These are phyloP conservation scores for Chrysoporthe deuterocubensis DNA, from an alignment of 2,329 filamentous ascomycete species.

Conservation along the genomic window DNA sequence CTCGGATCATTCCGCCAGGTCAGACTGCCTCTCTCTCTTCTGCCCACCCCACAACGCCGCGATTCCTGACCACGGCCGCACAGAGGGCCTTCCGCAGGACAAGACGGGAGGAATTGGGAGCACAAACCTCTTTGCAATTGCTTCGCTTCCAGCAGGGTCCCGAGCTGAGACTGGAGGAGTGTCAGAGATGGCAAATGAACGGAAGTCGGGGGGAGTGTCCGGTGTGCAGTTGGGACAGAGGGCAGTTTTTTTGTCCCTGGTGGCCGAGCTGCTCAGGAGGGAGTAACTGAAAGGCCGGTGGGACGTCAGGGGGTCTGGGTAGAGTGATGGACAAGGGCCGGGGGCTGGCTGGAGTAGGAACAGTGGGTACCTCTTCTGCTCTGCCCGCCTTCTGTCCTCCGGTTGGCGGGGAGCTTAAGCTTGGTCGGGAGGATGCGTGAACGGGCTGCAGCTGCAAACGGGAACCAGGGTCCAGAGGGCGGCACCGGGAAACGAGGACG, in stretches of 20 bases:
- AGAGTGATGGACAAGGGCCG: neutral
- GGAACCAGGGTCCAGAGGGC: neutral
- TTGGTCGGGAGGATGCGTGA: conserved; percentile 15
- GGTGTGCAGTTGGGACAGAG: conserved; percentile 27
- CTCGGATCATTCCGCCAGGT: conserved; percentile 1
- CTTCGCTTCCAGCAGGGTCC: conserved; percentile 19
- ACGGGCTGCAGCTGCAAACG: conserved; percentile 4
- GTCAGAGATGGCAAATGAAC: conserved; percentile 25
- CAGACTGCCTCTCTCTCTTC: neutral
- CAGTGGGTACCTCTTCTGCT: conserved; percentile 10
- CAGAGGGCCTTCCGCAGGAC: neutral
- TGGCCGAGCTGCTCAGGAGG: conserved; percentile 20
- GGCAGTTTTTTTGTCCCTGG: conserved; percentile 29
- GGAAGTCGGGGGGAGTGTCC: conserved; percentile 10
- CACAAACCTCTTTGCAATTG: conserved; percentile 25
- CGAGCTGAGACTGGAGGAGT: conserved; percentile 14
- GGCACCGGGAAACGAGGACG: conserved; percentile 9
- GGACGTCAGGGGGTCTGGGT: conserved; percentile 22
- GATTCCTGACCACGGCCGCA: neutral
- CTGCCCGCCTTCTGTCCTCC: neutral
- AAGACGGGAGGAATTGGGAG: neutral
- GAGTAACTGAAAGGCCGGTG: conserved; percentile 21
- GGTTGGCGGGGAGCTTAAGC: conserved; percentile 13
- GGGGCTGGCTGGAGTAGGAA: neutral
- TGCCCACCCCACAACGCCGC: neutral